Evolutionary conservation across 257 asterid genomes (phyloP).

Genomic region (Ocimum tenuiflorum): DNA sequence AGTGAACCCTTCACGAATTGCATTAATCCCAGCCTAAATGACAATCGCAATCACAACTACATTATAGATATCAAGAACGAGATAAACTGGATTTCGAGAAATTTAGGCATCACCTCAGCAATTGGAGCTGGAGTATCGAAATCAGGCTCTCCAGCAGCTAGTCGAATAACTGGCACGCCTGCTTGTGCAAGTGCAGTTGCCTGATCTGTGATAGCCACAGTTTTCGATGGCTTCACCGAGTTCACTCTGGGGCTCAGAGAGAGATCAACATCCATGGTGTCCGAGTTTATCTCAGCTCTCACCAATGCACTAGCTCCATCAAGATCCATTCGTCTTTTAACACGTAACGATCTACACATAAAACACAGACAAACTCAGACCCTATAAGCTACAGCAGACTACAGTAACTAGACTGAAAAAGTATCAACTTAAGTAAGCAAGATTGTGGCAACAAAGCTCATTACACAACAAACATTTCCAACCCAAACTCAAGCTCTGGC

Average conservation of each 20-base stretch:
- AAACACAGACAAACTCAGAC: constrained; percentile 6
- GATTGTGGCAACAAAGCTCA: too few relatives aligned
- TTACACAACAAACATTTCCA: too few relatives aligned
- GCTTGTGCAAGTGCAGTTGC: constrained; percentile 89
- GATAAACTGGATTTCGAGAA: background rate
- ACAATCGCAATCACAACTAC: background rate
- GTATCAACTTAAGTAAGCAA: background rate
- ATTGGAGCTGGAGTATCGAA: constrained; percentile 83
- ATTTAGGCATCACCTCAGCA: constrained; percentile 51
- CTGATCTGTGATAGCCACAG: constrained; percentile 86
- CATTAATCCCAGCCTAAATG: constrained; percentile 79
- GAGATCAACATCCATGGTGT: constrained; percentile 52
- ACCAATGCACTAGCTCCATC: constrained; percentile 32
- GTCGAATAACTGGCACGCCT: constrained; percentile 87
- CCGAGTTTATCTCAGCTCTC: constrained; percentile 33
- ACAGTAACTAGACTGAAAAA: background rate
- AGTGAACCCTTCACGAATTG: constrained; percentile 84
- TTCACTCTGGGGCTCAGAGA: constrained; percentile 81
- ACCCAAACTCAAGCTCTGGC: background rate
- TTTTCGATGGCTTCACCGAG: constrained; percentile 86
- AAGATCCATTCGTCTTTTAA: constrained; percentile 24
- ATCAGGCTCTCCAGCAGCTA: constrained; percentile 98
- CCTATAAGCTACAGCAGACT: too few relatives aligned
- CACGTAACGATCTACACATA: constrained; percentile 30
- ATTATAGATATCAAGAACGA: background rate